phyloP scores from a whole-genome alignment of 345 rosid species.

The Raphanus raphanistrum region DNA sequence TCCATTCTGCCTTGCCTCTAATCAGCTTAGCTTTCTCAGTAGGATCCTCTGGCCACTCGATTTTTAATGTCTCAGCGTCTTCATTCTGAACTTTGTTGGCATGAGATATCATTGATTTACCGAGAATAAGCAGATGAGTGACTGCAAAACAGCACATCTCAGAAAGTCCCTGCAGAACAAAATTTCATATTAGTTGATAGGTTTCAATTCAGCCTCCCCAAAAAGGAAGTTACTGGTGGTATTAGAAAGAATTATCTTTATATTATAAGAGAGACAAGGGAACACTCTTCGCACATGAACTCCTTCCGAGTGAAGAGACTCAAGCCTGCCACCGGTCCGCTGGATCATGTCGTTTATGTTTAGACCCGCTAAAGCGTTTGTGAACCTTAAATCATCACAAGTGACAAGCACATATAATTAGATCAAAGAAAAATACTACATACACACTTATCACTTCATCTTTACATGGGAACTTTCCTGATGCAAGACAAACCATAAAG shows the following conservation, averaged over 20 bases:
- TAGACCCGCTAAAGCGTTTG: constrained; percentile 67
- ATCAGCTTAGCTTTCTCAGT: constrained; percentile 82
- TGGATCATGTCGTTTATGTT: constrained; percentile 69
- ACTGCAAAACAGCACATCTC: constrained; percentile 92
- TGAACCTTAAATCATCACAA: constrained; percentile 57
- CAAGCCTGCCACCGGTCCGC: constrained; percentile 82
- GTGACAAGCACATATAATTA: not conserved
- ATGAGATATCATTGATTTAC: constrained; percentile 73
- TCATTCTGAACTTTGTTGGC: constrained; percentile 66
- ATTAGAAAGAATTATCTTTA: not conserved
- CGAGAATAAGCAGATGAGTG: constrained; percentile 73
- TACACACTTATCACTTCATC: not conserved
- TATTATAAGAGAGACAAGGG: not conserved
- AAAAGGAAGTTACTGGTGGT: not conserved
- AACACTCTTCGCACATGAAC: constrained; percentile 70
- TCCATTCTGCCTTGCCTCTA: constrained; percentile 62
- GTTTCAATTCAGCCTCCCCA: not conserved
- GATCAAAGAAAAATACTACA: not conserved
- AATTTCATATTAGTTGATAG: constrained; percentile 19
- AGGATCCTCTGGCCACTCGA: constrained; percentile 93
- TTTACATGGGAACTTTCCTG: not conserved
- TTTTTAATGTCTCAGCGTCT: constrained; percentile 55
- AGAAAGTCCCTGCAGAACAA: constrained; percentile 79
- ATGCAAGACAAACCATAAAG: not conserved
- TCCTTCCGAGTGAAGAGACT: constrained; percentile 94